These are phyloP conservation scores for Lecanosticta acicola DNA, from an alignment of 2,329 filamentous ascomycete species.

Conservation along the genomic window DNA sequence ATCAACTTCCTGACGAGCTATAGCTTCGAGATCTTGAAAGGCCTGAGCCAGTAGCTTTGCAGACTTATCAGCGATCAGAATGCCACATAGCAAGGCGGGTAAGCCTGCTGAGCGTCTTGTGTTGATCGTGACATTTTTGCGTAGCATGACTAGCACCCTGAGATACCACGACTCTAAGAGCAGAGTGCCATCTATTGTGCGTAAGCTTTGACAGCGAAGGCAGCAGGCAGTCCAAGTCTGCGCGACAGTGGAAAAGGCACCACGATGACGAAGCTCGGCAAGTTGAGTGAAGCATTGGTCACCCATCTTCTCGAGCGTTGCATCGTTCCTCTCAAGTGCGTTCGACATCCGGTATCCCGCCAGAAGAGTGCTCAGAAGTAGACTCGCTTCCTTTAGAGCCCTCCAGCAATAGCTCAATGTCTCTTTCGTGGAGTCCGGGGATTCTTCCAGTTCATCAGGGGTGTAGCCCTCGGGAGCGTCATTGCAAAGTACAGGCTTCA, in stretches of 20 bases:
- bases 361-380: conserved; percentile 25
- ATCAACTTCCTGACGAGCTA: conserved; percentile 42
- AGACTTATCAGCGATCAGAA: conserved; percentile 61
- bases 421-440: conserved; percentile 75
- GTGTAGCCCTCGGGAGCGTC: conserved; percentile 90
- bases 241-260: conserved; percentile 88
- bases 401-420: conserved; percentile 92
- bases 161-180: conserved; percentile 65
- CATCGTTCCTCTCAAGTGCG: not conserved
- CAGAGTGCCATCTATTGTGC: conserved; percentile 37
- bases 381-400: conserved; percentile 91
- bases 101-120: conserved; percentile 90
- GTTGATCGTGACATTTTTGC: conserved; percentile 67
- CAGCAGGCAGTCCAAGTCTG: conserved; percentile 82
- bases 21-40: conserved; percentile 56
- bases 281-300: conserved; percentile 75
- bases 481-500: conserved; percentile 75
- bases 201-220: conserved; percentile 53
- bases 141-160: conserved; percentile 23
- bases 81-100: conserved; percentile 76
- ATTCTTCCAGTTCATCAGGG: conserved; percentile 68
- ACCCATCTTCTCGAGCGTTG: conserved; percentile 12
- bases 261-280: conserved; percentile 76
- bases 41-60: conserved; percentile 56
- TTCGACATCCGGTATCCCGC: not conserved